phyloP scores from a whole-genome alignment of 2,329 filamentous ascomycete species.

The Coniochaeta sp. region DNA sequence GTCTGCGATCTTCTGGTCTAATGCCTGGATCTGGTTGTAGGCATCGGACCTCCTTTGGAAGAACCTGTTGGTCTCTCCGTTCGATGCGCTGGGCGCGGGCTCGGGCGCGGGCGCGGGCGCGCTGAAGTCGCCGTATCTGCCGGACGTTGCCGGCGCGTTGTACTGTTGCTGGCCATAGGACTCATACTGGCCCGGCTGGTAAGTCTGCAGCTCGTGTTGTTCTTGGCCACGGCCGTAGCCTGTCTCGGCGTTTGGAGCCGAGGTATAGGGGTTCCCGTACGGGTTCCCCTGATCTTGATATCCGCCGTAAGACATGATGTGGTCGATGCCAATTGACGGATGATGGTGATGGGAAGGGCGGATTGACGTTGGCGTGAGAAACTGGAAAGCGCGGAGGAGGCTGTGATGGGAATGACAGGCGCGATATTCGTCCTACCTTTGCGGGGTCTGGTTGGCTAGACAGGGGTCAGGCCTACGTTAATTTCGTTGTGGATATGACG shows the following conservation, averaged over 20 bases:
- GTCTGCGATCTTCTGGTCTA: conserved; percentile 59
- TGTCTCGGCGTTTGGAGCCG: conserved; percentile 39
- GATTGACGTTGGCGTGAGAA: not conserved
- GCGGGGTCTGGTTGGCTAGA: conserved; percentile 1
- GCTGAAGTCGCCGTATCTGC: not conserved
- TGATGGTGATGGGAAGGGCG: not conserved
- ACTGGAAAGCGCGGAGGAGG: not conserved
- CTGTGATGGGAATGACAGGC: not conserved
- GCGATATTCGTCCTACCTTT: not conserved
- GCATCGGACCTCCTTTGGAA: conserved; percentile 59
- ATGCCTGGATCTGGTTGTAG: conserved; percentile 59
- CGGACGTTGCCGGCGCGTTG: not conserved
- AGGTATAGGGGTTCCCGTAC: conserved; percentile 48
- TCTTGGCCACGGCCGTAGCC: conserved; percentile 35
- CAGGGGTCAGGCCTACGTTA: not conserved
- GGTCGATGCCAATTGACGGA: conserved; percentile 6
- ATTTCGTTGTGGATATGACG: not conserved
- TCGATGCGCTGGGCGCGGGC: not conserved
- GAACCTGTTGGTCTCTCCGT: conserved; percentile 45
- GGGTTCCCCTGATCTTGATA: conserved; percentile 44
- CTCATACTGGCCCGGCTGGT: conserved; percentile 19
- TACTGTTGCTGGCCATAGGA: conserved; percentile 13
- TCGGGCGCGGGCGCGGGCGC: too few species aligned
- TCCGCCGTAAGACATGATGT: conserved; percentile 47
- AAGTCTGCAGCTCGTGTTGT: conserved; percentile 49